Conservation (phyloP, 2,329 filamentous ascomycete genomes). For the Phyllosticta paracitricarpa region DNA sequence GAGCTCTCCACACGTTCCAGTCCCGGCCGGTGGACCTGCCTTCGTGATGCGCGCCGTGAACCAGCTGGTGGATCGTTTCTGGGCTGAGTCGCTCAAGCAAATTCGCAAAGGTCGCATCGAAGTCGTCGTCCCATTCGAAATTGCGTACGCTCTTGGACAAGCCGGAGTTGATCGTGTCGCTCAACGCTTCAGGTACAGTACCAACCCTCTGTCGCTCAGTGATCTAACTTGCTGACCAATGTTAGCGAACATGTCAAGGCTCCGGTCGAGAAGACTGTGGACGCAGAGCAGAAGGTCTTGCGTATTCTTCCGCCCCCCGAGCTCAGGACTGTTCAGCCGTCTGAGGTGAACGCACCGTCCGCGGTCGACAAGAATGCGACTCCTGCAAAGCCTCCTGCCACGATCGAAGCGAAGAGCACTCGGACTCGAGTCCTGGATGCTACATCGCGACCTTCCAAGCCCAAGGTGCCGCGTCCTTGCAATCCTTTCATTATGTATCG, state of each 20-base stretch:
- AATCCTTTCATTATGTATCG: constrained; percentile 6
- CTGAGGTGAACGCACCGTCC: not conserved
- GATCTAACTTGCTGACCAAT: not conserved
- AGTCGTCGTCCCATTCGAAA: not conserved
- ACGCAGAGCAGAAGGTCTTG: not conserved
- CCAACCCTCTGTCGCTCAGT: not conserved
- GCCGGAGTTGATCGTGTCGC: not conserved
- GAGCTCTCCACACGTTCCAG: not conserved
- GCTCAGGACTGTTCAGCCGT: not conserved
- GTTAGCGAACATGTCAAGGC: not conserved
- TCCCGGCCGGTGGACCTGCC: not conserved
- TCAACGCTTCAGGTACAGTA: not conserved
- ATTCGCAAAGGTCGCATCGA: not conserved
- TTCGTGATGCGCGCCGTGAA: not conserved
- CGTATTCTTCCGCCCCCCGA: not conserved
- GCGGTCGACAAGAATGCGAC: not conserved
- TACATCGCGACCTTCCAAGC: not conserved
- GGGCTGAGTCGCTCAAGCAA: not conserved
- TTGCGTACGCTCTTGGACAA: not conserved
- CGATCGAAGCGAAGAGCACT: not conserved
- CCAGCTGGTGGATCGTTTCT: not conserved
- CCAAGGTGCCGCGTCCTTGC: not conserved
- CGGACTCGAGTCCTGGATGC: not conserved
- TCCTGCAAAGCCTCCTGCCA: not conserved
- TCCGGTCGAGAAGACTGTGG: not conserved